Evolutionary conservation across 2,329 filamentous ascomycete species (phyloP), one percentile per base, ranked within the genome.

Genomic region (Xylariaceae sp.): DNA sequence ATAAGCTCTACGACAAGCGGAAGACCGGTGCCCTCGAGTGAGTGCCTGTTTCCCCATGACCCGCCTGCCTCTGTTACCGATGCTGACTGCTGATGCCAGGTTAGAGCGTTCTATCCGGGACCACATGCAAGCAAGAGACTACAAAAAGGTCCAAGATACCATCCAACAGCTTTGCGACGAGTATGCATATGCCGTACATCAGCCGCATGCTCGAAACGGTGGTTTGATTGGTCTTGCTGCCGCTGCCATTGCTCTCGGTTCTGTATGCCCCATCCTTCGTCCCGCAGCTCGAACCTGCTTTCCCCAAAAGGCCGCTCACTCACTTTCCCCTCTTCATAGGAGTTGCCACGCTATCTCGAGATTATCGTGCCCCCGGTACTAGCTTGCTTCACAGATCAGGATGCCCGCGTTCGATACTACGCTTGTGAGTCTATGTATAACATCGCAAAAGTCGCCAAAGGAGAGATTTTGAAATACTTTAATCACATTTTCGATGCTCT

Each of bases 401-500:
- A 98, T 84, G 90, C 93, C 19, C 81, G 93, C 44, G 93, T 97
- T 24, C 81, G 93, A 50, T 98, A 98, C 65, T 98, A 98, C 68
- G 93, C 93, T 18, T 98, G 93, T 68, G 93, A 98, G 71, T 94
- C 90, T 65, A 98, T 98, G 93, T 98, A 98, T 70, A 98, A 98
- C 66, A 98, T 98, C 61, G 90, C 93, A 60, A 98, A 98, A 69
- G 93, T 98, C 36, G 93, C 91, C 46, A 98, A 98, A 67, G 93
- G 94, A 29, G 93, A 98, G 66, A 93, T 98, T 16, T 68, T 98
- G 51, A 79, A 94, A 31, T 98, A 95, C 72, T 98, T 98, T 67
- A 98, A 98, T 67, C 87, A 94, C 57, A 93, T 98, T 49, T 98
- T 98, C 60, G 93, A 98, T 69, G 89, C 93, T 17, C 72, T 98